phyloP scores from a whole-genome alignment of 2,329 filamentous ascomycete species.

The Tolypocladium tropicale region DNA sequence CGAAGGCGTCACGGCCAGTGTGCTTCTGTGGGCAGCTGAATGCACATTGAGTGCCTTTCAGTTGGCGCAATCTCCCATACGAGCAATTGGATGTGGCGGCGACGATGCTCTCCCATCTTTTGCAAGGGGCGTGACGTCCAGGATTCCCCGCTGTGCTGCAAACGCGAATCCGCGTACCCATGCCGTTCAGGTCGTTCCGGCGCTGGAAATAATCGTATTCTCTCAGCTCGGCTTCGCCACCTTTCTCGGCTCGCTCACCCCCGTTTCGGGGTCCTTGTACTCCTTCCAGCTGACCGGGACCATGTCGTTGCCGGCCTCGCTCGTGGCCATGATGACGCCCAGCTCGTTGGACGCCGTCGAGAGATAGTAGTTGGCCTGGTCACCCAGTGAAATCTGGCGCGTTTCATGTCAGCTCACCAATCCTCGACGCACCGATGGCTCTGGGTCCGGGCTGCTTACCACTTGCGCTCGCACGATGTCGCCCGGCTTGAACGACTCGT shows the following conservation, averaged over 20 bases:
- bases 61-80: not conserved
- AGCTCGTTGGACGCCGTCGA: constrained; percentile 84
- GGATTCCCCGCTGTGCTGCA: not conserved
- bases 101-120: not conserved
- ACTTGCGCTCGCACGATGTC: constrained; percentile 85
- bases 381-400: constrained; percentile 69
- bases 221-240: constrained; percentile 82
- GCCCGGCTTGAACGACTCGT: constrained; percentile 83
- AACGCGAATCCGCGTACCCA: not conserved
- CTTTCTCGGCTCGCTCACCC: constrained; percentile 69
- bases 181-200: not conserved
- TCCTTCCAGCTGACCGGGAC: constrained; percentile 92
- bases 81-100: no score
- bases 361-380: constrained; percentile 93
- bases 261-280: constrained; percentile 75
- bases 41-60: not conserved
- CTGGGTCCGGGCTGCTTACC: constrained; percentile 27
- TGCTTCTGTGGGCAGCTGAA: not conserved
- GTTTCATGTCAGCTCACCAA: not conserved
- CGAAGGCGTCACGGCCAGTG: not conserved
- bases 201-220: not conserved
- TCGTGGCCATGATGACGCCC: constrained; percentile 87
- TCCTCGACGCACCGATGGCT: not conserved
- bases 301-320: constrained; percentile 83
- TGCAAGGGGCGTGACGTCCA: not conserved